Base-by-base conservation (phyloP, 352 stramenopile species). In the Globisporangium uncinulatum region DNA sequence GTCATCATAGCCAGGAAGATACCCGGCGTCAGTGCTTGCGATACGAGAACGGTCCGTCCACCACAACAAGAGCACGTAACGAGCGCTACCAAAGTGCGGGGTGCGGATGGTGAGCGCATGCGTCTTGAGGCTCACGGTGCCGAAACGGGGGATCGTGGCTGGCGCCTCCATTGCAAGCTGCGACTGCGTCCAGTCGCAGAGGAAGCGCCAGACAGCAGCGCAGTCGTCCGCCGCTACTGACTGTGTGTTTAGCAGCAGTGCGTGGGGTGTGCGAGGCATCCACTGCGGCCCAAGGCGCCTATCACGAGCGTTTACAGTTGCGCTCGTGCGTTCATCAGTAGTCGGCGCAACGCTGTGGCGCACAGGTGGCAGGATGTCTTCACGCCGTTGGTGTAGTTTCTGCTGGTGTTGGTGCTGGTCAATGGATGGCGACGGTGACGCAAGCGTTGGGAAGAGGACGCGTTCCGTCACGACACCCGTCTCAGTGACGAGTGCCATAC, bases 141-240 rank as follows among this genome's bases (percentile, higher is more conserved):
- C 83, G 45, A 91, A 85, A n/a, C 74, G 73, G 17, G 83, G 81
- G 61, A 93, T 85, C 24, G 69, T 61, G 34, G 81, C 81, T 14
- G 83, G 76, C 9, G 67, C 67, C 60, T 91, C 83, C 76, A 87
- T 85, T 4, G 79, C 83, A n/a, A 88, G 43, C 79, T 93, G 62
- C 29, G 48, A 7, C 15, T 61, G 51, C 6, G 62, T 3, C 10
- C 32, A 56, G 11, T 29, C 13, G 17, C 1, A 10, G 21, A 37
- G 39, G 14, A 51, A 37, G 36, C 19, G 51, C 50, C 31, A 43
- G 7, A 46, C 50, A 4, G 11, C 36, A 17, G 29, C 50, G 13
- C 15, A 44, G 17, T 45, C 32, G n/a, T 29, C 43, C 5, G 39
- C 10, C 50, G 32, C 17, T 19, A 46, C 32, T 13, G 17, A 29